Conservation (phyloP, 2,329 filamentous ascomycete genomes). For the Colletotrichum brevisporum region DNA sequence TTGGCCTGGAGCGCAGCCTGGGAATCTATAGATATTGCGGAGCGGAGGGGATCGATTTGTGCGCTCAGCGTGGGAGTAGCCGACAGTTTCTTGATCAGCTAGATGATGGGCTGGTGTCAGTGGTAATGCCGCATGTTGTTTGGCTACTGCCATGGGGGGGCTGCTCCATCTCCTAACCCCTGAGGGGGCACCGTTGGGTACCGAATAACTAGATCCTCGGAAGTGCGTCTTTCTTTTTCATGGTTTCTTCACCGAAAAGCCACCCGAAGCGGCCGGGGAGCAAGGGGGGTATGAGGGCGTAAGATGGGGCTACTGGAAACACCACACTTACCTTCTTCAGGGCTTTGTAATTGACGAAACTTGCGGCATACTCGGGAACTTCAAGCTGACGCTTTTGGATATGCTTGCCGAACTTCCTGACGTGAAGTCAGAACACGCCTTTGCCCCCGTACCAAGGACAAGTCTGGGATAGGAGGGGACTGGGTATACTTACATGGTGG, state of each 20-base stretch:
- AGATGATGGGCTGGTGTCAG: constrained; percentile 51
- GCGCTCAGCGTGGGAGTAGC: constrained; percentile 88
- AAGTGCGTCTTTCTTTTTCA: constrained; percentile 8
- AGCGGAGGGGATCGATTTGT: constrained; percentile 74
- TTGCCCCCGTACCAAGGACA: background rate
- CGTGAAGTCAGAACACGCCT: constrained; percentile 27
- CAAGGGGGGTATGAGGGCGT: constrained; percentile 11
- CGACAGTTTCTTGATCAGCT: constrained; percentile 99
- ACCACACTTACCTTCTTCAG: constrained; percentile 86
- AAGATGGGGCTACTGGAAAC: constrained; percentile 19
- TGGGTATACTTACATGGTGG: constrained; percentile 34
- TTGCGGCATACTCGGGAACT: constrained; percentile 98
- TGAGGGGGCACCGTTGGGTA: constrained; percentile 35
- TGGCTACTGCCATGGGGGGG: constrained; percentile 38
- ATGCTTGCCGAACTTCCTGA: constrained; percentile 99
- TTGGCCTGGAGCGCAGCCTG: constrained; percentile 94
- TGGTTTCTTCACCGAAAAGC: constrained; percentile 13
- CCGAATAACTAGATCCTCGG: constrained; percentile 31
- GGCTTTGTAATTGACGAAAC: constrained; percentile 99
- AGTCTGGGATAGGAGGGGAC: background rate
- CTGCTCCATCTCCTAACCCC: constrained; percentile 32
- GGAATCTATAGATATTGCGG: constrained; percentile 73
- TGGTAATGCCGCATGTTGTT: constrained; percentile 40
- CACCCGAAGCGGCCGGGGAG: constrained; percentile 16
- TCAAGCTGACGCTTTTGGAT: constrained; percentile 99